Conservation (phyloP, 1,284 basidiomycete species). For the Lentinula novae-zelandiae region DNA sequence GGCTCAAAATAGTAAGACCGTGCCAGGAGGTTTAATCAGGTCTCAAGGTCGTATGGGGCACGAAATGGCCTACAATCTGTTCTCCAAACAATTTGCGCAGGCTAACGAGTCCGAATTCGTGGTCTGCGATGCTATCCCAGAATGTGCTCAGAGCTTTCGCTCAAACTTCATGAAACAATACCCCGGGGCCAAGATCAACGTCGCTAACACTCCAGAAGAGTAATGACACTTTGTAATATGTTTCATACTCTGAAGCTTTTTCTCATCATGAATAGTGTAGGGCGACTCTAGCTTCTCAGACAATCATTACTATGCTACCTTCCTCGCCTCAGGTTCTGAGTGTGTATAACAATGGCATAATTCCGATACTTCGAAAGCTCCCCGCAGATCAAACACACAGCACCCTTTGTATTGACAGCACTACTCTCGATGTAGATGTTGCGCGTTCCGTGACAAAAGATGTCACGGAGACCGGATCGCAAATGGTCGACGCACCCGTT, state of each 20-base stretch:
- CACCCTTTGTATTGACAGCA: constrained; percentile 83
- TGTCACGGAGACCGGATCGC: constrained; percentile 56
- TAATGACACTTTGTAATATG: constrained; percentile 35
- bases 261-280: constrained; percentile 31
- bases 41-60: constrained; percentile 60
- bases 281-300: constrained; percentile 58
- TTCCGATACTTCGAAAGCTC: constrained; percentile 51
- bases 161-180: constrained; percentile 50
- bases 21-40: too few species aligned
- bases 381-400: constrained; percentile 32
- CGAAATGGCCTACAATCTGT: constrained; percentile 82
- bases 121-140: constrained; percentile 74
- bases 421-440: constrained; percentile 78
- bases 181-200: constrained; percentile 52
- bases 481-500: constrained; percentile 88
- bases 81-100: constrained; percentile 59
- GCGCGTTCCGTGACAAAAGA: constrained; percentile 60
- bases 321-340: constrained; percentile 77
- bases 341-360: constrained; percentile 68
- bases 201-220: constrained; percentile 66
- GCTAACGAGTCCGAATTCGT: constrained; percentile 54
- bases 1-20: background rate
- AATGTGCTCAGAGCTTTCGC: constrained; percentile 54
- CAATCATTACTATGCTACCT: constrained; percentile 83
- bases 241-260: constrained; percentile 10